Evolutionary conservation across 192 early-diverging fungal genomes (phyloP), one percentile per base, ranked within the genome.

Genomic region (Coemansia sp.): DNA sequence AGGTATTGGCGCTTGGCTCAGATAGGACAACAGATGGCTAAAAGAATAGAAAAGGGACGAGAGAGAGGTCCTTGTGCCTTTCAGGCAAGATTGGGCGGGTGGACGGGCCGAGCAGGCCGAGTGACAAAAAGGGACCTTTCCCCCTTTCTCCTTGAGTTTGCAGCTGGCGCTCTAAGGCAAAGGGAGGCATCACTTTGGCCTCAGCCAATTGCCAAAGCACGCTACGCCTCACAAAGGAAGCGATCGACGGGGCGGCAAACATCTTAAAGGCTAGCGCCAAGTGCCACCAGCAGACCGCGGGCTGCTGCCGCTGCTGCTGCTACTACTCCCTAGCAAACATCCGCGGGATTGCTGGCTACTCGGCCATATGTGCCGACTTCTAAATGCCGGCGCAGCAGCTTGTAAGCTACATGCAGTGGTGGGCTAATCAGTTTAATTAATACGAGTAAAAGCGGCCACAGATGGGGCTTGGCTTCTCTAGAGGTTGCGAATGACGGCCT

Each of bases 401-500:
- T 18, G 7, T 20, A 21, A 18, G 18, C 18, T 45, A 10, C 8
- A 7, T 45, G 43, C 43, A 9, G 43, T 31, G 52, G 52, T 31
- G 13, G 31, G 25, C 26, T 33, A 31, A 28, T 55, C 14, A 55
- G 7, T 55, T 31, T 13, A 55, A 61, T 57, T 25, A 26, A 18
- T 25, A 28, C 28, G 28, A 41, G 11, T 26, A 11, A 36, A 25
- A 23, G 31, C 8, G 23, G 62, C n/a, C 12, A 31, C 5, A n/a
- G 12, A 48, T 45, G n/a, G 13, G 39, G 16, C 39, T 16, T 14
- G 12, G 8, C 12, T 16, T 9, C 55, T 21, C 56, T 66, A 81
- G 14, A 83, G 76, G 70, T 83, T 83, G 69, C 63, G 56, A 69
- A 99, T 93, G 68, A 99, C 87, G 53, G 91, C 93, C 62, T 83